Conservation (phyloP, 2,329 filamentous ascomycete species). For the Davidsoniella australis region DNA sequence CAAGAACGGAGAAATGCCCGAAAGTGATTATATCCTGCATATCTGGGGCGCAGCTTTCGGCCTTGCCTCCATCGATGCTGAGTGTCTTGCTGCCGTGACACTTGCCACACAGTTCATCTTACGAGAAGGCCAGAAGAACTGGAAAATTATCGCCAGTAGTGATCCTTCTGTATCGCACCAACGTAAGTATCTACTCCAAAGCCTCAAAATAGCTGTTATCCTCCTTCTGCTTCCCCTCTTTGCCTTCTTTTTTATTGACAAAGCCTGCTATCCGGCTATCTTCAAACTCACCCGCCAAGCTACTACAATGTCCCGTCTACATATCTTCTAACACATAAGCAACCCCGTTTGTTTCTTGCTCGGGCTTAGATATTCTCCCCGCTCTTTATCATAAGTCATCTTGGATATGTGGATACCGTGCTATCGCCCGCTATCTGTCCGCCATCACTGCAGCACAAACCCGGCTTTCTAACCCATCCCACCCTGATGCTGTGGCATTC, state of each 20-base stretch:
- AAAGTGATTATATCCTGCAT: constrained; percentile 44
- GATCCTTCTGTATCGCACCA: constrained; percentile 55
- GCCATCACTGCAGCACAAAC: constrained; percentile 21
- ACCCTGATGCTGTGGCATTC: constrained; percentile 34
- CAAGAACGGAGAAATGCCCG: constrained; percentile 1
- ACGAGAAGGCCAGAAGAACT: constrained; percentile 20
- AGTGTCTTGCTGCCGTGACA: constrained; percentile 71
- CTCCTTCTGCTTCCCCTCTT: background rate
- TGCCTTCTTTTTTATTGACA: background rate
- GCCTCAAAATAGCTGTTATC: no score
- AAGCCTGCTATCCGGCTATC: no score
- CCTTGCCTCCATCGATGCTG: constrained; percentile 76
- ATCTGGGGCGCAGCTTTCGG: constrained; percentile 82
- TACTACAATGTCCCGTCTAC: no score
- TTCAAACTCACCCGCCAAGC: no score
- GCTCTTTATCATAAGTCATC: constrained; percentile 32
- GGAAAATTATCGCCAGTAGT: constrained; percentile 57
- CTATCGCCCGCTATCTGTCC: constrained; percentile 41
- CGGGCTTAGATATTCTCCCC: constrained; percentile 33
- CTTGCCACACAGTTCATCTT: constrained; percentile 39
- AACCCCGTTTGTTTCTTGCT: constrained; percentile 10
- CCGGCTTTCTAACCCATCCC: constrained; percentile 23
- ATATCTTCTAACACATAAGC: background rate
- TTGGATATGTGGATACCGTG: constrained; percentile 43
- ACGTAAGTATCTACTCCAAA: constrained; percentile 33